phyloP scores from a whole-genome alignment of 768 basidiomycete species.

The Hygrocybe coccinea region DNA sequence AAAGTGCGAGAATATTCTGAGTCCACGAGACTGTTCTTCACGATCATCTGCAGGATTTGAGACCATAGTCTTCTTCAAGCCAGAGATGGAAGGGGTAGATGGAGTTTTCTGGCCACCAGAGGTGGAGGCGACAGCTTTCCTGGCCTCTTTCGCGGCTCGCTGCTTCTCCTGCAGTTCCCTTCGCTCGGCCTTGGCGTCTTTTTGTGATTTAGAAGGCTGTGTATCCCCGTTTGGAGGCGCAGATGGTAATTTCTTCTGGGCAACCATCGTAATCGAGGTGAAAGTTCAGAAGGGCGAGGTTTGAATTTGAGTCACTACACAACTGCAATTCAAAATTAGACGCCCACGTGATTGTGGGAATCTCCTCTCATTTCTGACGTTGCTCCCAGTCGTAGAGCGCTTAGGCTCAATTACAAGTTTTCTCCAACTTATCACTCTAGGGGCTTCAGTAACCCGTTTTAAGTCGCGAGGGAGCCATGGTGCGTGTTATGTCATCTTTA shows the following conservation, averaged over 20 bases:
- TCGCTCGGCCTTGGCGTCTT: constrained; percentile 73
- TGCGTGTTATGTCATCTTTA: constrained; percentile 1
- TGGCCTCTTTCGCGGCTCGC: constrained; percentile 67
- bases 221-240: background rate
- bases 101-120: constrained; percentile 5
- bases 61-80: constrained; percentile 18
- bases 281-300: no score
- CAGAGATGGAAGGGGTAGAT: constrained; percentile 13
- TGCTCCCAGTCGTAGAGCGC: no score
- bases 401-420: background rate
- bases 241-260: background rate
- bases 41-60: constrained; percentile 24
- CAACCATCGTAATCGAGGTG: background rate
- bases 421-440: background rate
- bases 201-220: constrained; percentile 39
- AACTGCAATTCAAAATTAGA: no score
- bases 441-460: background rate
- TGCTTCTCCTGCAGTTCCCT: constrained; percentile 76
- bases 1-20: constrained; percentile 84
- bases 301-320: no score
- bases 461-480: constrained; percentile 4
- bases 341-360: constrained; percentile 5
- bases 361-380: no score
- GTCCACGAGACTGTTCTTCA: constrained; percentile 50
- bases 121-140: constrained; percentile 24